These are phyloP conservation scores for Curvularia spicifera DNA, from an alignment of 2,329 filamentous ascomycete species.

Conservation along the genomic window DNA sequence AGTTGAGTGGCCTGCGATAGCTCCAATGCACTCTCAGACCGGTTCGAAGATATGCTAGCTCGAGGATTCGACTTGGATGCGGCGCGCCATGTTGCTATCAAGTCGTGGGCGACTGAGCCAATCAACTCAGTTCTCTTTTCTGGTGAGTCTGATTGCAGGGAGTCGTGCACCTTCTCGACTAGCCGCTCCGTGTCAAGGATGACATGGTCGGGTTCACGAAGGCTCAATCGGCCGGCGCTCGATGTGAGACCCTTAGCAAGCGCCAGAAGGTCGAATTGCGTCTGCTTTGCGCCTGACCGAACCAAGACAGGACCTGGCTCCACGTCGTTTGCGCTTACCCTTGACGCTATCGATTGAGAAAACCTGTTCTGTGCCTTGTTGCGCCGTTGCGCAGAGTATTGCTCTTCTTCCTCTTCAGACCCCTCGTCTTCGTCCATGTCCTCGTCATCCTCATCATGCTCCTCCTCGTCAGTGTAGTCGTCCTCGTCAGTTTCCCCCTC, in stretches of 20 bases:
- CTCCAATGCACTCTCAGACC: slow-evolving; percentile 60
- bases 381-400: slow-evolving; percentile 53
- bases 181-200: slow-evolving; percentile 78
- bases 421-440: slow-evolving; percentile 47
- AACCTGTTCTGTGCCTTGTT: slow-evolving; percentile 31
- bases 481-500: slow-evolving; percentile 50
- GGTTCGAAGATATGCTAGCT: slow-evolving; percentile 25
- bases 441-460: slow-evolving; percentile 36
- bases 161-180: slow-evolving; percentile 54
- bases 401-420: slow-evolving; percentile 47
- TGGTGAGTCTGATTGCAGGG: slow-evolving; percentile 40
- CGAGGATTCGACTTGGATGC: slow-evolving; percentile 21
- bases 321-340: slow-evolving; percentile 44
- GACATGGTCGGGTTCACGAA: slow-evolving; percentile 73
- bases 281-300: slow-evolving; percentile 46
- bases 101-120: slow-evolving; percentile 36
- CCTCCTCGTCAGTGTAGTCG: slow-evolving; percentile 30
- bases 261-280: slow-evolving; percentile 68
- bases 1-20: slow-evolving; percentile 79
- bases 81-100: slow-evolving; percentile 61
- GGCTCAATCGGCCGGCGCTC: slow-evolving; percentile 62
- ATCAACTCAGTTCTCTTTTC: slow-evolving; percentile 40
- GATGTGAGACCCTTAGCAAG: slow-evolving; percentile 74
- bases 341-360: slow-evolving; percentile 45
- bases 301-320: slow-evolving; percentile 33